phyloP scores from a whole-genome alignment of 768 basidiomycete genomes.

The Dentipellis fragilis region DNA sequence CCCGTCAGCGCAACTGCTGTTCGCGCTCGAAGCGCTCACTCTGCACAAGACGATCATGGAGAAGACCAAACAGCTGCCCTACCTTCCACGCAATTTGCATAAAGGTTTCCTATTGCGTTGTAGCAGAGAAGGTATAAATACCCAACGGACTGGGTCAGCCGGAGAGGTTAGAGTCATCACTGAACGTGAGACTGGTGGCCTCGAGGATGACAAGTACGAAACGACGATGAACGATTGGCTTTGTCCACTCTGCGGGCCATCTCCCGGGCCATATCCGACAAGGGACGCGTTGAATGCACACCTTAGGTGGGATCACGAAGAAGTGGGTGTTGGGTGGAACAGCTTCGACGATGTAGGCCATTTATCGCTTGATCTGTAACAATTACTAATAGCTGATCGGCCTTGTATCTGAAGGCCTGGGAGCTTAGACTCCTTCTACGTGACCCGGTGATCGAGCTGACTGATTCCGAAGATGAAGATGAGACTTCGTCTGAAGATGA shows the following conservation, averaged over 20 bases:
- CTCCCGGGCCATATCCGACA: conserved; percentile 33
- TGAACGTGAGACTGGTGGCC: too few species aligned
- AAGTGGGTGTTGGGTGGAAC: conserved; percentile 30
- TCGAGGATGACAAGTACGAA: conserved; percentile 14
- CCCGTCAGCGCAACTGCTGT: neutral
- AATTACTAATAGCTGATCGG: too few species aligned
- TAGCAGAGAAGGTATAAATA: conserved; percentile 22
- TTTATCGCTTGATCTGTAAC: too few species aligned
- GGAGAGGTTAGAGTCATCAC: too few species aligned
- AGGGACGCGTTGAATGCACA: conserved; percentile 37
- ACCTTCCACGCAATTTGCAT: conserved; percentile 42
- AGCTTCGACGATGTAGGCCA: too few species aligned
- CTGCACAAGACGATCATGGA: neutral
- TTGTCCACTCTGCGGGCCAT: conserved; percentile 43
- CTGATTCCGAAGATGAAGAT: too few species aligned
- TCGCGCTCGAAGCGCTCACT: neutral
- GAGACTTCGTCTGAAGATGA: too few species aligned
- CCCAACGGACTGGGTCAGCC: too few species aligned
- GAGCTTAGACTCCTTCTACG: too few species aligned
- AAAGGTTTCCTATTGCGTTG: conserved; percentile 39
- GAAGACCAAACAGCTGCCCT: conserved; percentile 31
- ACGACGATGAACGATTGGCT: conserved; percentile 27
- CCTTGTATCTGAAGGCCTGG: too few species aligned
- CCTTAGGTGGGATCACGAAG: conserved; percentile 37
- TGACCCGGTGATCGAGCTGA: too few species aligned